Conservation (phyloP, 2,329 filamentous ascomycete species). For the Uncinocarpus reesii region DNA sequence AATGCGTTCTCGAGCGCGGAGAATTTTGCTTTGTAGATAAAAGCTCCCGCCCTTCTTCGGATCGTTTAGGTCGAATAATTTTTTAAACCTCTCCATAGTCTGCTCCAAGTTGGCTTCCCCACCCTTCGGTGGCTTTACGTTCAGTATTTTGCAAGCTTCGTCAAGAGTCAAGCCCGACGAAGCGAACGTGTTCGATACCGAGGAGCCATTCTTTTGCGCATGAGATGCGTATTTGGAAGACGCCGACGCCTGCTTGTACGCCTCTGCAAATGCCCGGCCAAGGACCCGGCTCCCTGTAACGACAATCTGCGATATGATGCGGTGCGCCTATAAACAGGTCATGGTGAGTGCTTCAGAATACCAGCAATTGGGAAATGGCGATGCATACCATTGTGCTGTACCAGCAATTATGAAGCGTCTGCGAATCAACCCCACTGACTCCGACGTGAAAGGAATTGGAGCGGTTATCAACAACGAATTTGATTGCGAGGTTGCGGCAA, state of each 20-base stretch:
- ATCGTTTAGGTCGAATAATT: slow-evolving; percentile 86
- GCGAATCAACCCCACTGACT: not conserved
- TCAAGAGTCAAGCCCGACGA: slow-evolving; percentile 77
- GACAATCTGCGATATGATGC: slow-evolving; percentile 87
- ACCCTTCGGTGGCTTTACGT: slow-evolving; percentile 76
- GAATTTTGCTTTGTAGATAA: slow-evolving; percentile 93
- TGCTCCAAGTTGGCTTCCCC: slow-evolving; percentile 69
- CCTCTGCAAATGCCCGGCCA: slow-evolving; percentile 83
- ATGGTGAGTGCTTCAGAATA: not conserved
- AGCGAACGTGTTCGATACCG: slow-evolving; percentile 44
- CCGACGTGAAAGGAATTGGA: not conserved
- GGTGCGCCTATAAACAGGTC: slow-evolving; percentile 59
- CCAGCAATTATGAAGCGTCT: not conserved
- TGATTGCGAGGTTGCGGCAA: slow-evolving; percentile 2
- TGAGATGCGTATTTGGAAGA: slow-evolving; percentile 71
- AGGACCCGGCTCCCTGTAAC: slow-evolving; percentile 83
- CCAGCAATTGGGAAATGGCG: not conserved
- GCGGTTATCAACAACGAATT: too few relatives aligned
- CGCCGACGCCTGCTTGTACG: slow-evolving; percentile 88
- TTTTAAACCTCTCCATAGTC: slow-evolving; percentile 81
- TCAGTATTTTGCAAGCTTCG: slow-evolving; percentile 94
- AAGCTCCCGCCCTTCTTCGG: slow-evolving; percentile 94
- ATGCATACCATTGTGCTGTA: slow-evolving; percentile 1
- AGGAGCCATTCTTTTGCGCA: slow-evolving; percentile 50
- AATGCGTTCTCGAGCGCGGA: slow-evolving; percentile 82